phyloP scores from a whole-genome alignment of 139 green algal genomes.

The Nannochloris sp. region DNA sequence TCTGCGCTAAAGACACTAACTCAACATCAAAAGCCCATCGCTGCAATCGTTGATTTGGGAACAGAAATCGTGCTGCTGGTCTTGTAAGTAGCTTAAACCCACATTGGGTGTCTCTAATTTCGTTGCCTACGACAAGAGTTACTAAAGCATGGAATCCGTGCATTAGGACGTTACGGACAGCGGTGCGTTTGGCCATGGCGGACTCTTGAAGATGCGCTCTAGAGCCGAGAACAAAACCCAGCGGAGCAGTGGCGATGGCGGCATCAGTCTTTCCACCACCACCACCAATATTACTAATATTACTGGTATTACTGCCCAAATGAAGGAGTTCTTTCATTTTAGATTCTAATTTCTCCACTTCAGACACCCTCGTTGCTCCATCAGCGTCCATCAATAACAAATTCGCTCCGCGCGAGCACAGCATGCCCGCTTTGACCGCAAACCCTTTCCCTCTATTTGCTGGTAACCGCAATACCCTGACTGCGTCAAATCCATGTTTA shows the following conservation, averaged over 20 bases:
- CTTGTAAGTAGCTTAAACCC: slow-evolving; percentile 96
- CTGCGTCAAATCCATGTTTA: slow-evolving; percentile 60
- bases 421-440: slow-evolving; percentile 15
- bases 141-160: slow-evolving; percentile 86
- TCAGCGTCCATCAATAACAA: slow-evolving; percentile 88
- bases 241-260: neutral
- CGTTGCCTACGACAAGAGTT: slow-evolving; percentile 59
- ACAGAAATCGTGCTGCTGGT: slow-evolving; percentile 59
- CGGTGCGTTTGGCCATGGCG: slow-evolving; percentile 51
- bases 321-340: slow-evolving; percentile 26
- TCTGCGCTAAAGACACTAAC: slow-evolving; percentile 75
- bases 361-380: slow-evolving; percentile 74
- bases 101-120: slow-evolving; percentile 85
- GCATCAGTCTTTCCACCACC: neutral
- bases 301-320: neutral
- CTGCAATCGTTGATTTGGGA: slow-evolving; percentile 83
- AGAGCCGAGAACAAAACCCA: slow-evolving; percentile 40
- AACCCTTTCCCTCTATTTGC: slow-evolving; percentile 79
- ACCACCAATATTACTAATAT: too few species aligned
- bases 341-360: slow-evolving; percentile 75
- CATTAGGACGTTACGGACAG: slow-evolving; percentile 79
- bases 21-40: slow-evolving; percentile 99
- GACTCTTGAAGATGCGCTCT: slow-evolving; percentile 50
- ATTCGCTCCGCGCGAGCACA: slow-evolving; percentile 26
- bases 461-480: slow-evolving; percentile 71